Base-by-base conservation (phyloP, 2,329 filamentous ascomycete genomes). In the Fusarium subglutinans region DNA sequence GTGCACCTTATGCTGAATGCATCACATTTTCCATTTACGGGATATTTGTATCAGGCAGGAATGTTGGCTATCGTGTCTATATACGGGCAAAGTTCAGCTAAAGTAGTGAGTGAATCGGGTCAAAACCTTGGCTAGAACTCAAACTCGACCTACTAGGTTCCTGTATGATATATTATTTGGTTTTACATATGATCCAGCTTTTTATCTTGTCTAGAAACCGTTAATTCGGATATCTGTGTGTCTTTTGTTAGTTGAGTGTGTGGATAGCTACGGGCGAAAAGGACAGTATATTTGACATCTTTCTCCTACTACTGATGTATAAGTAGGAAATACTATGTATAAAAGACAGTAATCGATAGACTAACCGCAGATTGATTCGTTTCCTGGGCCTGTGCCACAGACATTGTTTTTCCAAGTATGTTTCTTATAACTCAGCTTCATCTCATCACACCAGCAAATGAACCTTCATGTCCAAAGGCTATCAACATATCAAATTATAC, bases 401-500 rank as follows among this genome's bases (percentile, higher is more conserved):
- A 22, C 6, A 3, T 3, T 0, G 3, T 4, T 2, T 5, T 20
- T 20, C 8, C 2, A 33, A 7, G 5, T 3, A 33, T 5, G 12
- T 35, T 14, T 20, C n/a, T 5, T 5, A 3, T 5, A 3, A 35
- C 6, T 20, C 6, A 24, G 8, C 48, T 51, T 2, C 14, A 20
- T 24, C 13, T 18, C 48, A 11, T 6, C 13, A 24, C 30, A 6
- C 11, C 17, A 20, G 14, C 30, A 15, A 8, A 14, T 24, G 30
- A 20, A 14, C 12, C 48, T 51, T 24, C 12, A 15, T 15, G 4
- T 20, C 44, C 24, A 20, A 4, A 22, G 4, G 22, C 5, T 22
- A 22, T 30, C 26, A 48, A 15, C 9, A 3, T 20, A 5, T 11
- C 9, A 11, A 14, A 20, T 14, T 8, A 10, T 20, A 35, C 11